Base-by-base conservation (phyloP, 2,329 filamentous ascomycete genomes). In the Teratosphaeria pseudoeucalypti region DNA sequence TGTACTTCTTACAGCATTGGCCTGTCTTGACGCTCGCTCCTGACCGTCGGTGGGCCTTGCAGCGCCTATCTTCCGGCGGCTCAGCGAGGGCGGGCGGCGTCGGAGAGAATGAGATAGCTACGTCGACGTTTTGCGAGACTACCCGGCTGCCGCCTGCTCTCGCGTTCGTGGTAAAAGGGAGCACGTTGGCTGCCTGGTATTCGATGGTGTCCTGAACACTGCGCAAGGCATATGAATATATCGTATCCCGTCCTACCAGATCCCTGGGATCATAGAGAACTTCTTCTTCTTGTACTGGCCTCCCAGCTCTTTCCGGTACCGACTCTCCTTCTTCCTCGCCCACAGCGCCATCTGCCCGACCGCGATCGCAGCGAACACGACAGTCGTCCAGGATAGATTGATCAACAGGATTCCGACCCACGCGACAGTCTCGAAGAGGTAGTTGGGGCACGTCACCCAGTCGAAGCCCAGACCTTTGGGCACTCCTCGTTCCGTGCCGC, bases 211-310 rank as follows among this genome's bases (percentile, higher is more conserved):
- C 29, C 29, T 32, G 29, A 32, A 32, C 7, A 32, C 23, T 23
- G 29, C 29, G 37, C 37, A 11, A 39, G 16, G 11, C 37, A 11
- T 23, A n/a, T 19, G 11, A 49, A 2, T 19, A 9, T 11, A 11
- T 49, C 43, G 9, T 6, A 10, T 19, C 9, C 43, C n/a, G 6
- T 23, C 43, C 23, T 55, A 94, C 71, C 87, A 81, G 56, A 95
- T 77, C 2, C 89, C 89, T 2, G 94, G 90, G 60, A 96, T 75
- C 76, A 96, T 88, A 61, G 84, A 85, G 71, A 81, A 92, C 70
- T 84, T 84, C 89, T 99, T 97, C 80, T 87, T 92, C 86, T 92
- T 92, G 78, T 99, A 99, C 76, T 87, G 89, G 73, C 92, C 88
- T 49, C 89, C 89, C 75, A 97, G 96, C 74, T 96, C 89, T 74